Base-by-base conservation (phyloP, 805 yeast species). In the Cyberlindnera meyerae region DNA sequence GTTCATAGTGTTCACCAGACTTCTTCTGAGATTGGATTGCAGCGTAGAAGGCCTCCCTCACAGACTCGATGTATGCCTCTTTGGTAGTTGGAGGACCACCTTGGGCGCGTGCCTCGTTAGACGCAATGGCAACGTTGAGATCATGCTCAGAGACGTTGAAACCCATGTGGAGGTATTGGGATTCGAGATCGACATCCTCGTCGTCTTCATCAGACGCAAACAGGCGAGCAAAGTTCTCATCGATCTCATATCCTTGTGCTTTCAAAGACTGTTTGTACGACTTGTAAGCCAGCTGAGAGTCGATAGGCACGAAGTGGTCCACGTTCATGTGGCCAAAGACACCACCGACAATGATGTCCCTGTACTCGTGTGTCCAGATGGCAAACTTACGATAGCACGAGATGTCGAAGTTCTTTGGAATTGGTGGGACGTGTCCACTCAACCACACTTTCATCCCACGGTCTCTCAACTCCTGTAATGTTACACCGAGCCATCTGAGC, bases 291-390 rank as follows among this genome's bases (percentile, higher is more conserved):
- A 74, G 72, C 32, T 69, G 71, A 2, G 86, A 71, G 61, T 86
- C 90, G 42, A 82, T 64, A 0, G 94, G 87, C 30, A 83, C 69
- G 55, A 82, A 85, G 61, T 86, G 95, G 55, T 87, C 95, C 37
- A 85, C 66, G 58, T 86, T 86, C 95, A 86, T 86, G 55, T 86
- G 96, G 0, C 96, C 96, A 56, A 73, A 86, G 21, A 86, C 61
- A 9, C 89, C 87, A 14, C 95, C 95, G 44, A 87, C 67, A 18
- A 86, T 82, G 27, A 86, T 73, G 56, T 86, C 96, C 46, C 94
- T 68, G 55, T 81, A 86, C 55, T 85, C 95, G 51, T 84, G 76
- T 24, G 78, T 61, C 95, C 95, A 86, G n/a, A 78, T 69, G 17
- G 82, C 73, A 58, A 77, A 81, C 57, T 85, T 85, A 33, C 86